Conservation (phyloP, 2,329 filamentous ascomycete genomes). For the Leptoxyphium fumago region DNA sequence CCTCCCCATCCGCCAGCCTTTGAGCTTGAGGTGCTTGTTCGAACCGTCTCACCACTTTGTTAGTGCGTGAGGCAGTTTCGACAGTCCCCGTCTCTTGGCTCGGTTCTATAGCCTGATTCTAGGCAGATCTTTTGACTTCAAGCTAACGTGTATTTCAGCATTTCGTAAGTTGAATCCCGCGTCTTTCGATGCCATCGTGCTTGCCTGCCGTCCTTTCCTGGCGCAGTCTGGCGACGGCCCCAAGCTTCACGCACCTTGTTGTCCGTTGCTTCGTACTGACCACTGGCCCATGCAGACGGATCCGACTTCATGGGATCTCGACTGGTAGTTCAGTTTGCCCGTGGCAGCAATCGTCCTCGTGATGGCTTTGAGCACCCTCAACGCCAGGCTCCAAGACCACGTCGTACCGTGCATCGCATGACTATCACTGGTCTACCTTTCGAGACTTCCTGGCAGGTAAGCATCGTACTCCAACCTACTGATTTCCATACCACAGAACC, state of each 20-base stretch:
- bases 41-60: too few relatives aligned
- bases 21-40: too few relatives aligned
- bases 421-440: conserved; percentile 89
- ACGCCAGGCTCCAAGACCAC: conserved; percentile 61
- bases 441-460: conserved; percentile 99
- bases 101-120: too few relatives aligned
- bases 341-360: conserved; percentile 57
- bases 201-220: neutral
- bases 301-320: conserved; percentile 97
- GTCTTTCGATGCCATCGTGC: neutral
- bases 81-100: too few relatives aligned
- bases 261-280: conserved; percentile 16
- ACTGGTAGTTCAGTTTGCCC: conserved; percentile 94
- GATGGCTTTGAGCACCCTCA: conserved; percentile 46
- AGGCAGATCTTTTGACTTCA: too few relatives aligned
- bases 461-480: conserved; percentile 33
- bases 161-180: conserved; percentile 34
- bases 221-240: neutral
- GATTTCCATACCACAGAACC: conserved; percentile 21
- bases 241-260: neutral
- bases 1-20: too few relatives aligned
- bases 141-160: conserved; percentile 21
- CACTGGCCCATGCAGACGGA: conserved; percentile 51
- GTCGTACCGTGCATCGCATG: conserved; percentile 93
- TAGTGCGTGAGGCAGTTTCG: too few relatives aligned